These are phyloP conservation scores for Trichophyton verrucosum DNA, from an alignment of 2,329 filamentous ascomycete species.

Conservation along the genomic window DNA sequence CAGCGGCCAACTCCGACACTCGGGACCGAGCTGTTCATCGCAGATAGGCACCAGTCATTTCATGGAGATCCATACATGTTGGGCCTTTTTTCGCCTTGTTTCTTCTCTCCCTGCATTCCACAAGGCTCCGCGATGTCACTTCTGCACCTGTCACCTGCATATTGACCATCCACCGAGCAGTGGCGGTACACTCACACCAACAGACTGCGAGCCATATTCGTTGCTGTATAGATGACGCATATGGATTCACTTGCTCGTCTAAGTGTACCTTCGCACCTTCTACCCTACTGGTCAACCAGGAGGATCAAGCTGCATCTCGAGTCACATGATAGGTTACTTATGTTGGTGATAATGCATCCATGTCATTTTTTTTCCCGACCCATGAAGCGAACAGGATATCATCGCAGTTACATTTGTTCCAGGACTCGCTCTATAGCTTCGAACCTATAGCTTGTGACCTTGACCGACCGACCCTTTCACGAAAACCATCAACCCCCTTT, in stretches of 20 bases:
- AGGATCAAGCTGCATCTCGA: not conserved
- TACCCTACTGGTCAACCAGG: not conserved
- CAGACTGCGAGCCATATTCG: not conserved
- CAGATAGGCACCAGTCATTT: not conserved
- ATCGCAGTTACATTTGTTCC: not conserved
- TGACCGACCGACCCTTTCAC: not conserved
- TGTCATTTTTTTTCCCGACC: not conserved
- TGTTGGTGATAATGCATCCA: conserved; percentile 3
- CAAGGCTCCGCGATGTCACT: not conserved
- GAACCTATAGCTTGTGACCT: not conserved
- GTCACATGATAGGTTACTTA: conserved; percentile 1
- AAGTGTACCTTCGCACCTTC: not conserved
- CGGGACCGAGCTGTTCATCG: not conserved
- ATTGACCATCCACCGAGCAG: not conserved
- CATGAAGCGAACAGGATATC: not conserved
- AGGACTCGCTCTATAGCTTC: not conserved
- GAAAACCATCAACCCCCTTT: not conserved
- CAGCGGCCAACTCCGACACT: not conserved
- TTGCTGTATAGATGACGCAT: conserved; percentile 1
- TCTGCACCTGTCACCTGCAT: not conserved
- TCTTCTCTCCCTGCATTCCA: not conserved
- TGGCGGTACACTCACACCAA: not conserved
- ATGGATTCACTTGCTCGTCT: not conserved
- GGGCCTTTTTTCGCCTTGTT: not conserved
- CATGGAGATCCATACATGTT: not conserved